Evolutionary conservation across 2,329 filamentous ascomycete species (phyloP), one percentile per base, ranked within the genome.

Genomic region (Hypoxylon sp.): DNA sequence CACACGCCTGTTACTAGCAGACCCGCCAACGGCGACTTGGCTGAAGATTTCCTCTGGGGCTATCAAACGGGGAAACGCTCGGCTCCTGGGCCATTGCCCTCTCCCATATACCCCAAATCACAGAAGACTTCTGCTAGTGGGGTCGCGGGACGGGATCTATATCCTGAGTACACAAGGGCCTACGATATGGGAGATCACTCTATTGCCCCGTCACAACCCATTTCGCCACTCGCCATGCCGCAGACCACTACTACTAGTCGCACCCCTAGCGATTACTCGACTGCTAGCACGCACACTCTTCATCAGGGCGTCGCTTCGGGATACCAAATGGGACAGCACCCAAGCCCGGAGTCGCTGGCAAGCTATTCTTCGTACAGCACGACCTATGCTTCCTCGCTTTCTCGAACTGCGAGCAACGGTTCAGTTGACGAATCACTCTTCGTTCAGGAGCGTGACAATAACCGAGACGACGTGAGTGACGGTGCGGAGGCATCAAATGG

Each of bases 401-500:
- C 20, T 14, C 58, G n/a, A 20, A 5, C 11, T 35, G 17, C 6
- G 20, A 54, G 25, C 6, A 30, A 27, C 7, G 40, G 31, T 30
- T 46, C 63, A 7, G 20, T 13, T 1, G 64, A 70, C 11, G 64
- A 67, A 27, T 31, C 40, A 7, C 60, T 70, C 2, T 70, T 67
- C 11, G 64, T 67, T 3, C 35, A 62, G 40, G 61, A 67, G 0
- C 14, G n/a, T 25, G 48, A 13, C 1, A 31, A 60, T 13, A 3
- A 48, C 11, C 17, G 27, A 10, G 22, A 51, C 5, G 20, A 31
- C 5, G 7, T 44, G 35, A 10, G 20, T 31, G 55, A 35, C n/a
- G 17, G 27, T 11, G 44, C 20, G 1, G 56, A 40, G 6, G 44
- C 11, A 33, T 31, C 54, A 20, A 20, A 40, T 10, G 55, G 20